Base-by-base conservation (phyloP, 352 stramenopile genomes). In the Blastocystis sp. region DNA sequence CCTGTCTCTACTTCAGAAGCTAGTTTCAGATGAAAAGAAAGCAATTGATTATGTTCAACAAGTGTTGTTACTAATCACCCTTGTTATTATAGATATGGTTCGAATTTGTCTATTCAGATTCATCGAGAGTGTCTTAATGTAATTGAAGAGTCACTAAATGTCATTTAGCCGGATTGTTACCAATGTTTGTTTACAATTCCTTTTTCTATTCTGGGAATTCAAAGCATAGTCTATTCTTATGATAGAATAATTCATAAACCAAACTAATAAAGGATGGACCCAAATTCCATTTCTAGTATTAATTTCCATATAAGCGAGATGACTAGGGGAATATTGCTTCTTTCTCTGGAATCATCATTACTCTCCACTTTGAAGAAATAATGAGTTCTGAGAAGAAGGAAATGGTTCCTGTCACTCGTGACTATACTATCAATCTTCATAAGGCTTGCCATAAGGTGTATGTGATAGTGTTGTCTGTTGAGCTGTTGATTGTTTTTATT, bases 361-460 rank as follows among this genome's bases (percentile, higher is more conserved):
- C 69, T 80, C 69, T 80, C 69, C 69, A 59, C 35, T 14, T 58
- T 58, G 39, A 39, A 32, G 21, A 24, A 63, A 80, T 61, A 24
- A 80, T 80, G 69, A 59, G 27, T 24, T 29, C 43, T 80, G 69
- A 59, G 61, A 80, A 89, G 56, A 88, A 78, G 46, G 56, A 88
- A 81, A 75, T 78, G 54, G 51, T 59, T 86, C 58, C 93, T 85
- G 95, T 98, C 74, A 96, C 93, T 78, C 94, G 95, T 89, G 96
- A 98, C 92, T 98, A 97, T 93, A 98, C 96, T 73, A 97, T 98
- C 91, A 96, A 98, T 91, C 93, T 98, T 81, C 94, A 97, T 91
- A 98, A 98, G 93, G 91, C 94, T 89, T 92, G 97, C 83, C 94
- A 97, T 91, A 93, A 92, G 83, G 88, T 92, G 35, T 88, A 81